Evolutionary conservation across 2,329 filamentous ascomycete species (phyloP).

Genomic region (Fusarium sp.): DNA sequence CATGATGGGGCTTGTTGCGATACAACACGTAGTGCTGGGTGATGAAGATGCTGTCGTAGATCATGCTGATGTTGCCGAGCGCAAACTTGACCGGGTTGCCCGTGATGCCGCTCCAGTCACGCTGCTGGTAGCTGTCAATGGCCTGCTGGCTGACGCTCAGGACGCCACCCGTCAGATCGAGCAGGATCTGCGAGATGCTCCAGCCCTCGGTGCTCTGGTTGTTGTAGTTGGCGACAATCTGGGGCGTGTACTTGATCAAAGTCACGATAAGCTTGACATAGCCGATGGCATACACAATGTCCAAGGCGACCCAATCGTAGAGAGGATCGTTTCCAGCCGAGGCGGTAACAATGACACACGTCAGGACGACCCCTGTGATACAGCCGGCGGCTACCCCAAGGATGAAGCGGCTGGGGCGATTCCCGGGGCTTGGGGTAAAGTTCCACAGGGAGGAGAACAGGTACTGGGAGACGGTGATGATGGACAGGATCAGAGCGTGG

Average conservation of each 20-base stretch:
- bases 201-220: conserved; percentile 89
- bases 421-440: conserved; percentile 71
- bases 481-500: conserved; percentile 80
- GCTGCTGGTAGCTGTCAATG: conserved; percentile 86
- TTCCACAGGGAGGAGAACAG: conserved; percentile 80
- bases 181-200: conserved; percentile 85
- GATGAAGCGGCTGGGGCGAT: conserved; percentile 70
- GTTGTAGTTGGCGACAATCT: conserved; percentile 84
- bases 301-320: conserved; percentile 70
- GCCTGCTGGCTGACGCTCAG: conserved; percentile 84
- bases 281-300: conserved; percentile 76
- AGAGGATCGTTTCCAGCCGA: conserved; percentile 52
- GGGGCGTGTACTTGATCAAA: conserved; percentile 92
- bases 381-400: conserved; percentile 78
- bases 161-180: conserved; percentile 85
- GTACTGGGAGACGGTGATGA: conserved; percentile 81
- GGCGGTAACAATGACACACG: conserved; percentile 60
- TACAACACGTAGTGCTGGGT: conserved; percentile 91
- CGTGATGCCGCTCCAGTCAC: conserved; percentile 89
- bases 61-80: conserved; percentile 84
- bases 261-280: conserved; percentile 93
- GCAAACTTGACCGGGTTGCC: conserved; percentile 94
- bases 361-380: conserved; percentile 67
- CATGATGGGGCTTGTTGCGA: conserved; percentile 27
- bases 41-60: conserved; percentile 90